Percentiles rank a stretch among this genome's conserved stretches.
Conservation (phyloP, 2,329 filamentous ascomycete genomes). For the Fusarium tuaranense region DNA sequence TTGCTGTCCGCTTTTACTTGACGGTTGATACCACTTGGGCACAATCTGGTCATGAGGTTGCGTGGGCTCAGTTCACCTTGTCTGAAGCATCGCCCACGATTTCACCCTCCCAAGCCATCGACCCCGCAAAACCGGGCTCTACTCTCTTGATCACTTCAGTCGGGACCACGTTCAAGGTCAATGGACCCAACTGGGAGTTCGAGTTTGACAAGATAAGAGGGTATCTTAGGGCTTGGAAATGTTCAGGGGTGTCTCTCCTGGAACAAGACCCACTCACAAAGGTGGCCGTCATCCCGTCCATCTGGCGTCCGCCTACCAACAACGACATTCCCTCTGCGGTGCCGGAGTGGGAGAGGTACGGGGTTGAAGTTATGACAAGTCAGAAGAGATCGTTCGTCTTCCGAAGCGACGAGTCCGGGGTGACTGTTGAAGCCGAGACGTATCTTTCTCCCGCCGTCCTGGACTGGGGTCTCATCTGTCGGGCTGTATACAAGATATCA, state of each 20-base stretch:
- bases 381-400: neutral
- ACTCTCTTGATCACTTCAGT: neutral
- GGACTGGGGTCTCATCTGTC: neutral
- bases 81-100: neutral
- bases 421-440: neutral
- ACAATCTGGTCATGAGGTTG: neutral
- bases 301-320: neutral
- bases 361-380: neutral
- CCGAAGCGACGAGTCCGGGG: neutral
- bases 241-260: neutral
- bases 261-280: neutral
- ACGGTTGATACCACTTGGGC: neutral
- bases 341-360: neutral
- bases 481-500: neutral
- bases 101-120: neutral
- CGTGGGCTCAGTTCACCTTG: neutral
- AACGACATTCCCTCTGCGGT: neutral
- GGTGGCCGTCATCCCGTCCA: neutral
- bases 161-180: neutral
- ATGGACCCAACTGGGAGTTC: neutral
- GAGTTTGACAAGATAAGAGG: neutral
- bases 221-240: neutral
- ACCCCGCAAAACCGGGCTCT: neutral
- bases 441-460: neutral
- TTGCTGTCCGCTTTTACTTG: neutral